A percentile compares a stretch with the other conserved stretches of the same genome.
phyloP scores from a whole-genome alignment of 495 filamentous ascomycete genomes.

The Penicillium coprophilum region DNA sequence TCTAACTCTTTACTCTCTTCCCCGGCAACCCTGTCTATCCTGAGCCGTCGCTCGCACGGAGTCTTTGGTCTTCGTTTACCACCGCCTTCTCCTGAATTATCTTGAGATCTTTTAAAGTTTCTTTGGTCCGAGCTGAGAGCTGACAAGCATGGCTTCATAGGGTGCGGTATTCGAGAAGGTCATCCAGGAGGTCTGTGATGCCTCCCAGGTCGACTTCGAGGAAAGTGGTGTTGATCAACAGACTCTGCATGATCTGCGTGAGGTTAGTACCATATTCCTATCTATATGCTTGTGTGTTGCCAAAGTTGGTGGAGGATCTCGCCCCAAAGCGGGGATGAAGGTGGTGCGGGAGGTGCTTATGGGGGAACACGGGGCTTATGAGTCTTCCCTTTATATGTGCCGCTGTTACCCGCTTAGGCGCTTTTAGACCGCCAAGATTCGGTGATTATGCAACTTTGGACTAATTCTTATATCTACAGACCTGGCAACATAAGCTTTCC shows the following conservation, averaged over 20 bases:
- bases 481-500: slow-evolving; percentile 89
- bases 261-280: slow-evolving; percentile 56
- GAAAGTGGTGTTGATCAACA: slow-evolving; percentile 87
- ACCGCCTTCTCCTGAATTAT: background rate
- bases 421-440: slow-evolving; percentile 33
- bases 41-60: slow-evolving; percentile 13
- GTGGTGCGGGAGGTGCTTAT: slow-evolving; percentile 43
- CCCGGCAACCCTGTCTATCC: slow-evolving; percentile 21
- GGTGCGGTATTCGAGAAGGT: slow-evolving; percentile 83
- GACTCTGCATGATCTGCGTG: slow-evolving; percentile 78
- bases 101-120: too few species aligned
- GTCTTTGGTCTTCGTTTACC: background rate
- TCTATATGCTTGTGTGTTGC: slow-evolving; percentile 17
- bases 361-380: slow-evolving; percentile 43
- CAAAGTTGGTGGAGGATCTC: slow-evolving; percentile 13
- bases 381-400: slow-evolving; percentile 45
- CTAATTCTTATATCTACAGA: slow-evolving; percentile 53
- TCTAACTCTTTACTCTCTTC: too few species aligned
- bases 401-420: slow-evolving; percentile 36
- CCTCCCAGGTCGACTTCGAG: slow-evolving; percentile 92
- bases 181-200: slow-evolving; percentile 86
- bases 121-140: slow-evolving; percentile 18
- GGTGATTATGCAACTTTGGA: background rate
- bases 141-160: slow-evolving; percentile 47
- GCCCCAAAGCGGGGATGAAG: slow-evolving; percentile 37